Base-by-base conservation (phyloP, 2,329 filamentous ascomycete genomes). In the Colletotrichum sublineola region DNA sequence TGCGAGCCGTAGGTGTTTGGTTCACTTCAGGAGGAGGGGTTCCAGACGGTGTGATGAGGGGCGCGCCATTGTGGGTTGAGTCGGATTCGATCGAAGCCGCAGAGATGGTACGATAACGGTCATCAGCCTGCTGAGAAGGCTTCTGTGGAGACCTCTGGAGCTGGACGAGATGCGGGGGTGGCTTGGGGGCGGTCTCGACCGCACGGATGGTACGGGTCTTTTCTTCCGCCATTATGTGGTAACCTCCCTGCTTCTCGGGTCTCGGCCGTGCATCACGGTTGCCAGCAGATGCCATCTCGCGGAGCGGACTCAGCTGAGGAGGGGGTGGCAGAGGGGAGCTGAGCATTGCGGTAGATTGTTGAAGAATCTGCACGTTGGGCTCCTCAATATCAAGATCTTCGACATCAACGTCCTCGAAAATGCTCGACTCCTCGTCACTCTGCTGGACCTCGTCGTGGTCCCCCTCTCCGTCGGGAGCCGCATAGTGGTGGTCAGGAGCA, bases 261-360 rank as follows among this genome's bases (percentile, higher is more conserved):
- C 58, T 60, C 1, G 56, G 44, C 20, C 66, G 60, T 1, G 52
- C 53, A 20, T 75, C 76, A 74, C 82, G 74, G 75, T 90, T 90
- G 3, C 86, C 88, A 2, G 74, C 74, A 9, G 74, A 67, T 5
- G 68, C 29, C 31, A 63, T 66, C 46, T 88, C 86, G 61, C 85
- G 85, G 0, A 91, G 81, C 1, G 89, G 88, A 60, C 84, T 87
- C 60, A 87, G 75, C 60, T 84, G 86, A 20, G 83, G 86, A 1
- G 84, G 84, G 46, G 83, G 79, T 0, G 86, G 86, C 2, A 88
- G 78, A 2, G 87, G 84, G 2, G 86, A 84, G 82, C 81, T 2
- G 85, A 87, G 70, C 38, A 77, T 76, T 66, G 82, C 80, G 14
- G 80, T 76, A 0, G 84, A 86, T 73, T 86, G 83, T 67, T 85